These are phyloP conservation scores for Lyophyllum decastes DNA, from an alignment of 768 basidiomycete species.

Conservation along the genomic window DNA sequence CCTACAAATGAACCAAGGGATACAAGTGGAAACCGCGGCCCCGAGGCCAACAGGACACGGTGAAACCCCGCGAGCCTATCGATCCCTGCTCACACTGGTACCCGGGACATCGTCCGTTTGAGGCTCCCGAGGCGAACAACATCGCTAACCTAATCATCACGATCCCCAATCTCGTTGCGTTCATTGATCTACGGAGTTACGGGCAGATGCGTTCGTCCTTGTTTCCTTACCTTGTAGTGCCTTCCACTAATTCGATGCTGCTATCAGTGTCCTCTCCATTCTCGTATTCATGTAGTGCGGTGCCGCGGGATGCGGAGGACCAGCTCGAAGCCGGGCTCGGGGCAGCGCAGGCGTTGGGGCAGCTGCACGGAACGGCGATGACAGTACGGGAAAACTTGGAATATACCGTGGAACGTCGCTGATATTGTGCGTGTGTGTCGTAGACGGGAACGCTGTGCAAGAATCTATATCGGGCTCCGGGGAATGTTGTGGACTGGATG, in stretches of 20 bases:
- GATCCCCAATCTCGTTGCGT: constrained; percentile 56
- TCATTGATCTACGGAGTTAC: constrained; percentile 78
- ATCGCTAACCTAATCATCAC: constrained; percentile 67
- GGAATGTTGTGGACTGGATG: constrained; percentile 69
- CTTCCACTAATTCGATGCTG: not conserved
- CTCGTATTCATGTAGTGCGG: constrained; percentile 65
- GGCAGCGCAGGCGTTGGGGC: constrained; percentile 51
- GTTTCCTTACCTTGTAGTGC: not conserved
- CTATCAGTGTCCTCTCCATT: constrained; percentile 78
- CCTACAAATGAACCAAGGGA: constrained; percentile 43
- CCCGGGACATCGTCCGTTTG: constrained; percentile 73
- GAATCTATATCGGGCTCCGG: constrained; percentile 52
- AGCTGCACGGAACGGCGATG: constrained; percentile 52
- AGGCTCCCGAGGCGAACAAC: constrained; percentile 75
- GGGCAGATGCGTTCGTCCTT: constrained; percentile 73
- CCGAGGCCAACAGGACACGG: constrained; percentile 1
- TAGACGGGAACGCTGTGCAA: constrained; percentile 49
- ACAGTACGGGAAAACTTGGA: constrained; percentile 31
- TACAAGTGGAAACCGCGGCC: constrained; percentile 64
- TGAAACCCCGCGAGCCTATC: constrained; percentile 26
- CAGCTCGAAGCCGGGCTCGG: constrained; percentile 67
- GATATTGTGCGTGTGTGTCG: not conserved
- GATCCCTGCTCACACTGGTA: constrained; percentile 78
- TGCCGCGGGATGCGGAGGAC: constrained; percentile 69
- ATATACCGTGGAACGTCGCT: not conserved